A percentile compares a stretch with the other conserved stretches of the same genome.
phyloP scores from a whole-genome alignment of 768 basidiomycete genomes.

The Myochromella boudieri region DNA sequence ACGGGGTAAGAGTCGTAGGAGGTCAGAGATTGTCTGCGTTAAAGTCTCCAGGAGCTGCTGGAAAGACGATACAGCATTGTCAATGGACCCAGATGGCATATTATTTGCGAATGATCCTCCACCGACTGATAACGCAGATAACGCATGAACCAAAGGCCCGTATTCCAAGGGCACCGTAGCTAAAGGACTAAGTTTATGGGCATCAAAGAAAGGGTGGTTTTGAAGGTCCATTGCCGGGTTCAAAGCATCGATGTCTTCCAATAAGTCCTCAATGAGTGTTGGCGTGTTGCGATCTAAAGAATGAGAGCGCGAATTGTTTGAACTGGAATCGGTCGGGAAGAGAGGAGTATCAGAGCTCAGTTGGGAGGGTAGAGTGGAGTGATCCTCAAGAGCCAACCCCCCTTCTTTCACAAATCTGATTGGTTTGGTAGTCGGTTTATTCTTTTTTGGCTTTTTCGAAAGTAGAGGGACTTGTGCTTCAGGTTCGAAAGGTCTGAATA shows the following conservation, averaged over 20 bases:
- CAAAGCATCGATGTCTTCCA: conserved; percentile 64
- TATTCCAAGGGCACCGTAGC: conserved; percentile 82
- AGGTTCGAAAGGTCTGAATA: conserved; percentile 27
- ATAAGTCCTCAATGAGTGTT: conserved; percentile 58
- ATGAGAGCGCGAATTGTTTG: conserved; percentile 59
- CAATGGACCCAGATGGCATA: conserved; percentile 86
- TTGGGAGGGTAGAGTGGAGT: conserved; percentile 42
- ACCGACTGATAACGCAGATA: conserved; percentile 83
- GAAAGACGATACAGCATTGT: conserved; percentile 87
- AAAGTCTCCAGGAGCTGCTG: conserved; percentile 86
- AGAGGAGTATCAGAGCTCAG: conserved; percentile 48
- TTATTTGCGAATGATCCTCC: conserved; percentile 82
- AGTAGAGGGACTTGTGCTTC: conserved; percentile 67
- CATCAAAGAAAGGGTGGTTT: conserved; percentile 75
- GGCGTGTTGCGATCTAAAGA: conserved; percentile 53
- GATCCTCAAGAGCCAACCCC: conserved; percentile 37
- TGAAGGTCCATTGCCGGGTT: conserved; percentile 65
- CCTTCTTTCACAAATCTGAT: conserved; percentile 61
- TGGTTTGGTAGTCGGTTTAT: conserved; percentile 60
- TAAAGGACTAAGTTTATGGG: conserved; percentile 68
- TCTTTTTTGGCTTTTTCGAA: conserved; percentile 85
- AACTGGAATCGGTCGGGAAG: conserved; percentile 45
- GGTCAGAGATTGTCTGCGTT: conserved; percentile 86
- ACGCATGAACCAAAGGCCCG: conserved; percentile 80
- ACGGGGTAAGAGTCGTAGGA: conserved; percentile 80